Base-by-base conservation (phyloP, 352 stramenopile species). In the Globisporangium barbulae region DNA sequence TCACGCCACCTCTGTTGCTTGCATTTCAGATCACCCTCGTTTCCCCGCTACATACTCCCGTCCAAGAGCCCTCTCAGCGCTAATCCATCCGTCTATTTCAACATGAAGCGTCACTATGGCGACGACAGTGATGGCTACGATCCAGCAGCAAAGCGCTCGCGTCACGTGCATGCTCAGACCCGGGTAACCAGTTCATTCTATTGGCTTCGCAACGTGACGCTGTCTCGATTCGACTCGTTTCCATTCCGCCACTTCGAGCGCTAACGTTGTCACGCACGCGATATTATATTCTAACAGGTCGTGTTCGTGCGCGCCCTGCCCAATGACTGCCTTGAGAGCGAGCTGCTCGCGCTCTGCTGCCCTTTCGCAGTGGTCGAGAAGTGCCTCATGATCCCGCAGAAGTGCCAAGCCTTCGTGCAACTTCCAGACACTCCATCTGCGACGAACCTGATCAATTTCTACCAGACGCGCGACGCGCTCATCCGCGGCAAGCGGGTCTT, bases 361-460 rank as follows among this genome's bases (percentile, higher is more conserved):
- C 85, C 85, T 4, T 94, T 94, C 61, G 83, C 85, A 12, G 79
- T 90, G 2, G 85, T 94, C 9, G 85, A 94, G 63, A 94, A 94
- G 64, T 75, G 76, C 54, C 69, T 92, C 22, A 65, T 94, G 69
- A 85, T 91, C 61, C 75, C 81, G 17, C 76, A 83, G 21, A 92
- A 91, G 65, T 78, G 77, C 66, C 79, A 91, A 67, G 85, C 85
- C 37, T 91, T 94, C 68, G 81, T 94, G 44, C 83, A 94, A 63
- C 74, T 94, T 3, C 81, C 85, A 2, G 83, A 94, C 52, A 74
- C 81, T 28, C 56, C 72, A 6, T 75, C 85, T 5, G 83, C 85
- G 10, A 73, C 75, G 44, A 94, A 89, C 66, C 74, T 94, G 45
- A 81, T 94, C 62, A 69, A 72, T 21, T 94, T 94, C 63, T 94